These are phyloP conservation scores for Alopecurus myosuroides DNA, from an alignment of 176 grass and related monocot species.

Conservation along the genomic window DNA sequence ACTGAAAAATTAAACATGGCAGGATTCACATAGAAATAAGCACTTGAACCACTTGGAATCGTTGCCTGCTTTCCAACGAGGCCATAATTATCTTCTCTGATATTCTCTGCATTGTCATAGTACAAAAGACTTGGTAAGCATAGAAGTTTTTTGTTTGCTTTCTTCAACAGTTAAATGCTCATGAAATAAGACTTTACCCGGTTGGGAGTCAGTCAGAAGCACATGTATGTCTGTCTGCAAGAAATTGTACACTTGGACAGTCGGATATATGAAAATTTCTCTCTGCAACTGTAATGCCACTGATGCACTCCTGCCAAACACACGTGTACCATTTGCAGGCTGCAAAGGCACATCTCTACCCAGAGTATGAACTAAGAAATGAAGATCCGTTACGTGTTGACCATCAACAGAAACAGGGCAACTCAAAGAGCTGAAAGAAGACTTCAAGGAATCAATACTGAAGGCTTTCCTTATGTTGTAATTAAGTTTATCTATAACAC, in stretches of 20 bases:
- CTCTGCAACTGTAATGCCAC: slow-evolving; percentile 65
- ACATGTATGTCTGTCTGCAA: slow-evolving; percentile 68
- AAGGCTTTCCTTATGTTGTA: slow-evolving; percentile 78
- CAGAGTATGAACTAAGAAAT: slow-evolving; percentile 77
- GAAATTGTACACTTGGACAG: slow-evolving; percentile 79
- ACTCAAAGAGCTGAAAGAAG: slow-evolving; percentile 70
- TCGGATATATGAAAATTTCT: slow-evolving; percentile 84
- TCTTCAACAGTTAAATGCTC: slow-evolving; percentile 21
- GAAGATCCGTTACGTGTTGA: slow-evolving; percentile 47
- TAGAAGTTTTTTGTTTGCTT: slow-evolving; percentile 23
- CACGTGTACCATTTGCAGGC: slow-evolving; percentile 38
- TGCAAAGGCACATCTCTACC: slow-evolving; percentile 69
- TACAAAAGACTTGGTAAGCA: slow-evolving; percentile 15
- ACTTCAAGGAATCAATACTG: slow-evolving; percentile 58
- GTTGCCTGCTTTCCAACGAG: slow-evolving; percentile 53
- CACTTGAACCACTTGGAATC: slow-evolving; percentile 57
- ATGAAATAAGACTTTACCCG: slow-evolving; percentile 41
- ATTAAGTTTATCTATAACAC: slow-evolving; percentile 65
- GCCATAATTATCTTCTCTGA: slow-evolving; percentile 25
- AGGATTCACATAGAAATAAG: slow-evolving; percentile 86
- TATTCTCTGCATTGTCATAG: slow-evolving; percentile 56
- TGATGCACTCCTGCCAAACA: slow-evolving; percentile 40
- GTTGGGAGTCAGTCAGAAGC: slow-evolving; percentile 53
- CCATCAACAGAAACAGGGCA: slow-evolving; percentile 55
- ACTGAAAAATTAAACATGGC: slow-evolving; percentile 56